Percentiles rank a stretch among this genome's conserved stretches.
Evolutionary conservation across 208 protist genomes (phyloP).

Genomic region (Acanthamoeba royreba): DNA sequence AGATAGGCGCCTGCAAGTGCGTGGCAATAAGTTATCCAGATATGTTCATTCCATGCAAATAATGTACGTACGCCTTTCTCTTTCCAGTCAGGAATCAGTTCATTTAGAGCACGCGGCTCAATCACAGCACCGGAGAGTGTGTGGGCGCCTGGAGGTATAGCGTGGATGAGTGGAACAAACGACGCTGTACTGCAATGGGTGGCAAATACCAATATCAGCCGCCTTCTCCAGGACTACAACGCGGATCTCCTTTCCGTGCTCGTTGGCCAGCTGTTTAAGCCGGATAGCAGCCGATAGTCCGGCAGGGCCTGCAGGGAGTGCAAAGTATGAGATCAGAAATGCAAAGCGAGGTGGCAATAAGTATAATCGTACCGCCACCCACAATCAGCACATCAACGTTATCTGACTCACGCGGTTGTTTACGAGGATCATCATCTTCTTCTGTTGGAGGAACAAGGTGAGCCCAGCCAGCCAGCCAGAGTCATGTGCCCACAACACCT

Average conservation of each 20-base stretch:
- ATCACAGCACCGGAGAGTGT: slow-evolving; percentile 96
- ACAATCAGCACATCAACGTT: slow-evolving; percentile 28
- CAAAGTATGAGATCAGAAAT: slow-evolving; percentile 64
- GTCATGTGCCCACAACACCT: background rate
- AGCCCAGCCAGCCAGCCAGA: background rate
- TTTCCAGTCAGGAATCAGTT: slow-evolving; percentile 94
- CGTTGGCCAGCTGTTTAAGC: slow-evolving; percentile 90
- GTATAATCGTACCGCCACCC: background rate
- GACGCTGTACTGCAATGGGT: background rate
- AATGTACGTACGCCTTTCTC: slow-evolving; percentile 60
- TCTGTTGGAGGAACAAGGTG: background rate
- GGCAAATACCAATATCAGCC: slow-evolving; percentile 80
- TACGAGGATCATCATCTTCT: slow-evolving; percentile 28
- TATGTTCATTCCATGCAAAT: background rate
- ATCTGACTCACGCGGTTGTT: background rate
- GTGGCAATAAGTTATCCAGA: too few species aligned
- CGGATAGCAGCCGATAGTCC: slow-evolving; percentile 93
- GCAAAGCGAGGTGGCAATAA: background rate
- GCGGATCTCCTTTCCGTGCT: slow-evolving; percentile 83
- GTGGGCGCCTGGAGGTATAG: slow-evolving; percentile 86
- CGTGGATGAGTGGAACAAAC: background rate
- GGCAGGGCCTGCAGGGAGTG: slow-evolving; percentile 94
- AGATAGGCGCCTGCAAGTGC: slow-evolving; percentile 76
- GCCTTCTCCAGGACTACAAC: slow-evolving; percentile 96
- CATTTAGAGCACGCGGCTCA: slow-evolving; percentile 92